phyloP scores from a whole-genome alignment of 2,329 filamentous ascomycete species.

The Penicillium sp. region DNA sequence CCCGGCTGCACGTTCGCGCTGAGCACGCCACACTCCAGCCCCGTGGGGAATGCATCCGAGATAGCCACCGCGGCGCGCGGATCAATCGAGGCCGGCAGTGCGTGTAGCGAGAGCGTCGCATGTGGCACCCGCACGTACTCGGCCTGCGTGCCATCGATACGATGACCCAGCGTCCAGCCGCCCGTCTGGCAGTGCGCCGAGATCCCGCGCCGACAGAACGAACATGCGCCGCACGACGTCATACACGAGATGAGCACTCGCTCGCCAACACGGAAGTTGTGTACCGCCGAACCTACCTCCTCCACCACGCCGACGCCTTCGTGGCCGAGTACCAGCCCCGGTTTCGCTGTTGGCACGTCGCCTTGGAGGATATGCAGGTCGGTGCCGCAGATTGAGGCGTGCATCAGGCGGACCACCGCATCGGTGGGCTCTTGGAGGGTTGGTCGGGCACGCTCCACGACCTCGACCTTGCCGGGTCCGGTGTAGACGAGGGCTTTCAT shows the following conservation, averaged over 20 bases:
- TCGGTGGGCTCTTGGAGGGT: slow-evolving; percentile 50
- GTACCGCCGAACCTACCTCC: slow-evolving; percentile 50
- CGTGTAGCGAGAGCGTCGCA: slow-evolving; percentile 55
- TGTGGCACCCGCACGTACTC: slow-evolving; percentile 60
- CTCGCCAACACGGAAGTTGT: slow-evolving; percentile 55
- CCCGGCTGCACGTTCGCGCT: slow-evolving; percentile 59
- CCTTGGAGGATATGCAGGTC: slow-evolving; percentile 63
- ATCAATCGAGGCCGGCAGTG: slow-evolving; percentile 48
- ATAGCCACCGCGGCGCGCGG: slow-evolving; percentile 54
- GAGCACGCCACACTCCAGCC: slow-evolving; percentile 59
- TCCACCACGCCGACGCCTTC: slow-evolving; percentile 59
- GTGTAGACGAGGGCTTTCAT: slow-evolving; percentile 57
- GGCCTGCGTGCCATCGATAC: slow-evolving; percentile 60
- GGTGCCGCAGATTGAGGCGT: slow-evolving; percentile 59
- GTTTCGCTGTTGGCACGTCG: slow-evolving; percentile 54
- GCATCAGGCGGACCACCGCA: slow-evolving; percentile 54
- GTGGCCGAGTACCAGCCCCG: slow-evolving; percentile 56
- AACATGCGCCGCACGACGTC: slow-evolving; percentile 56
- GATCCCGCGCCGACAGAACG: slow-evolving; percentile 57
- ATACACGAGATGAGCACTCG: slow-evolving; percentile 58
- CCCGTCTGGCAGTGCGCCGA: slow-evolving; percentile 58
- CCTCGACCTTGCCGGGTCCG: slow-evolving; percentile 35
- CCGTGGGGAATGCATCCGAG: slow-evolving; percentile 62
- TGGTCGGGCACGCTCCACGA: slow-evolving; percentile 51
- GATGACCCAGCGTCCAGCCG: slow-evolving; percentile 61